Percentiles rank a stretch among this genome's conserved stretches.
Conservation (phyloP, 441 rosid genomes). For the Oxalis stricta region DNA sequence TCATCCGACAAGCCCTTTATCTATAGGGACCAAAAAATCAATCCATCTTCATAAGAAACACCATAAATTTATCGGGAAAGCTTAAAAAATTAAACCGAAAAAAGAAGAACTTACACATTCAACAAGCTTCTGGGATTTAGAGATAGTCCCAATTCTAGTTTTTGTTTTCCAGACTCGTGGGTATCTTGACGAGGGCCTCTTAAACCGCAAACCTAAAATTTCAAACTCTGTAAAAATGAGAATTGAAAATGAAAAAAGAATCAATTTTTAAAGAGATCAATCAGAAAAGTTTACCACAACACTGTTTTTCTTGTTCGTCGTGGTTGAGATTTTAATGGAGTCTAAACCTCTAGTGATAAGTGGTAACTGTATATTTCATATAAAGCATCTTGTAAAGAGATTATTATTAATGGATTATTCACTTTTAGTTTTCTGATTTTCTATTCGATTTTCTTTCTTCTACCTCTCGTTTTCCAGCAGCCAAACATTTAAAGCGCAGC, state of each 20-base stretch:
- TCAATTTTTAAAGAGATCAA: not conserved
- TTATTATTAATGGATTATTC: not conserved
- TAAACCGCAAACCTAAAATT: conserved; percentile 57
- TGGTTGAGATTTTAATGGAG: conserved; percentile 15
- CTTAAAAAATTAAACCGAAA: not conserved
- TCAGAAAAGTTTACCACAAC: conserved; percentile 38
- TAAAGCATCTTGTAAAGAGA: conserved; percentile 37
- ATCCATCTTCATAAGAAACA: not conserved
- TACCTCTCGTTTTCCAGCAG: too few relatives aligned
- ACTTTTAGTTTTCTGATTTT: too few relatives aligned
- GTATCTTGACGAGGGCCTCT: conserved; percentile 83
- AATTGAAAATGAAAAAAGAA: not conserved
- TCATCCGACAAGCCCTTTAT: conserved; percentile 63
- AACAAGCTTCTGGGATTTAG: conserved; percentile 71
- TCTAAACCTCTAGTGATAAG: conserved; percentile 26
- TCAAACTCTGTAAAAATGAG: not conserved
- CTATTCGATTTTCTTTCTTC: too few relatives aligned
- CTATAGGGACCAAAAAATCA: conserved; percentile 18
- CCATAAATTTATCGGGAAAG: not conserved
- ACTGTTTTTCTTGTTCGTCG: conserved; percentile 15
- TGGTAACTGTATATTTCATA: conserved; percentile 37
- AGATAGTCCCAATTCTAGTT: conserved; percentile 60
- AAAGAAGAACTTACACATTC: conserved; percentile 32
- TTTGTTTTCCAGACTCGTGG: conserved; percentile 88
- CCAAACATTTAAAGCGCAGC: too few relatives aligned